phyloP scores from a whole-genome alignment of 805 yeast genomes.

The Blastobotrys muscicola region DNA sequence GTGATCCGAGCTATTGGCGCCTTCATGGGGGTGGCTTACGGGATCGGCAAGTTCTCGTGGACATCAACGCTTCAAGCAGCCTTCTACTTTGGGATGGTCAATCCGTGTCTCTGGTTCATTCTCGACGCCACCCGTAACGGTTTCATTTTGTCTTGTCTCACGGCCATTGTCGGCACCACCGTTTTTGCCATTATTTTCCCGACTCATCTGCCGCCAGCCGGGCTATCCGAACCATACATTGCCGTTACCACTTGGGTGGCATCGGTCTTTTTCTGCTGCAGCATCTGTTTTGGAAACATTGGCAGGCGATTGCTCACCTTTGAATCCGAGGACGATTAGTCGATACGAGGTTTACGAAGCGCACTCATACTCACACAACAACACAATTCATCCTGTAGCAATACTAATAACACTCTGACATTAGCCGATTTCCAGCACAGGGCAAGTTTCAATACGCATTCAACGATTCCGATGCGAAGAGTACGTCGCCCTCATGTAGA shows the following conservation, averaged over 20 bases:
- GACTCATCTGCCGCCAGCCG: constrained; percentile 13
- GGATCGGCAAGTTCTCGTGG: constrained; percentile 30
- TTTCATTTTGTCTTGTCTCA: constrained; percentile 24
- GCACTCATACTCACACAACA: no score
- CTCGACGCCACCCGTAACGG: constrained; percentile 31
- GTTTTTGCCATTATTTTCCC: constrained; percentile 20
- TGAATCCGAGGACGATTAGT: neutral
- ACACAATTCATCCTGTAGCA: no score
- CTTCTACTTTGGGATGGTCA: constrained; percentile 28
- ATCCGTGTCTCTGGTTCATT: constrained; percentile 32
- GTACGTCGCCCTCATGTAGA: no score
- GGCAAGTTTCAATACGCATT: no score
- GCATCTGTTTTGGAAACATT: constrained; percentile 30
- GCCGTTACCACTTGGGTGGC: constrained; percentile 25
- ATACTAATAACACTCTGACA: no score
- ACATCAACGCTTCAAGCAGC: constrained; percentile 29
- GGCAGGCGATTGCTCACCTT: constrained; percentile 27
- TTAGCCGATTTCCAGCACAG: no score
- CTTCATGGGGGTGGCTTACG: constrained; percentile 31
- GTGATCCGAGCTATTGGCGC: constrained; percentile 31
- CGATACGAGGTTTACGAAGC: no score
- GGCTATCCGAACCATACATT: constrained; percentile 18
- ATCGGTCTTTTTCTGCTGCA: constrained; percentile 26
- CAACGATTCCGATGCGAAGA: no score
- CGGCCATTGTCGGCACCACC: constrained; percentile 25